Evolutionary conservation across 139 green algal genomes (phyloP), one percentile per base, ranked within the genome.

Genomic region (Chlamydomonas sp.): DNA sequence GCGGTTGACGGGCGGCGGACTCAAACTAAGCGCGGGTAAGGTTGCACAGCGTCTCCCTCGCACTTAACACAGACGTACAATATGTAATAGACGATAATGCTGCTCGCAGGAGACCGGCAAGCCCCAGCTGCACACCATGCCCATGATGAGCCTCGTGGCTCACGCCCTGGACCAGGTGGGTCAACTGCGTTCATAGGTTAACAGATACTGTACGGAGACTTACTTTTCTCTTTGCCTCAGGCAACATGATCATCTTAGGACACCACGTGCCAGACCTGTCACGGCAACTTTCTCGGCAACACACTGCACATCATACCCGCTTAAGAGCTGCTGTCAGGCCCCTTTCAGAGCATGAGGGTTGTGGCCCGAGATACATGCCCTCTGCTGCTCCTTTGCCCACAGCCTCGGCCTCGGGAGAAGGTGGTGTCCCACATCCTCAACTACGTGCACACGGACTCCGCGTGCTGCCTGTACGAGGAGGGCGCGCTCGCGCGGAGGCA

Each of bases 101-200:
- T 18, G 10, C 15, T 79, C 57, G 63, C 86, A 93, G 91, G 78
- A 84, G 3, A 80, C 31, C 0, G 83, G 90, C 63, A 93, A 93
- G 89, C 92, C 92, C 3, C 79, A 94, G 77, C 92, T 95, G 60
- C 95, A 96, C 89, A 97, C 96, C n/a, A 99, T 99, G 97, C 97
- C 97, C 2, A 89, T 99, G 4, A 99, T 98, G 95, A 94, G 93
- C 67, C 90, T 99, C 31, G 95, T 94, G 67, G 93, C 96, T n/a
- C 99, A 96, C 6, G 95, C 97, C 0, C 94, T 99, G 49, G 97
- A 99, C 84, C 92, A 97, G 91, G 93, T 94, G 75, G 59, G 66
- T 75, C 9, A 79, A 14, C 9, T 10, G 10, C 66, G 12, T 71
- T 14, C 9, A 14, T 71, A 71, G 12, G 10, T 10, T 14, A 10